phyloP scores from a whole-genome alignment of 805 yeast genomes.

The Starmerella sp. region DNA sequence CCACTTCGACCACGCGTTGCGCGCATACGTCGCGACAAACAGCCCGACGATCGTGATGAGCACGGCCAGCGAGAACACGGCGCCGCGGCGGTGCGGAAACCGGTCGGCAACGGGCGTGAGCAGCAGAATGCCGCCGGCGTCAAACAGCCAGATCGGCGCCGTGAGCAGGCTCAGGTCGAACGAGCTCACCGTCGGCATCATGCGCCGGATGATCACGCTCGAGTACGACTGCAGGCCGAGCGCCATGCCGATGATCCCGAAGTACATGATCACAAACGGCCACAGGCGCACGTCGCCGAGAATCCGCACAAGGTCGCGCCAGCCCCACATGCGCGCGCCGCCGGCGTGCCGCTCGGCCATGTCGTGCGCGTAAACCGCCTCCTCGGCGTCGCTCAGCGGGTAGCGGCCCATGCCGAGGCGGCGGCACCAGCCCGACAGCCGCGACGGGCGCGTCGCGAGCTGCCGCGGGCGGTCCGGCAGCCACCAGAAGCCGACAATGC shows the following conservation, averaged over 20 bases:
- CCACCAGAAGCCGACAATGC: constrained; percentile 68
- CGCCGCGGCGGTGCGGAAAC: constrained; percentile 46
- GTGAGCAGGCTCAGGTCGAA: constrained; percentile 63
- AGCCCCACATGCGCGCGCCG: constrained; percentile 38
- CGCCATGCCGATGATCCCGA: constrained; percentile 86
- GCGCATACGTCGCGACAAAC: constrained; percentile 65
- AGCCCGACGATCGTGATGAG: constrained; percentile 62
- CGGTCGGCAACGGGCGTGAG: constrained; percentile 74
- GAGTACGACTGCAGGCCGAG: constrained; percentile 77
- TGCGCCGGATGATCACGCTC: constrained; percentile 54
- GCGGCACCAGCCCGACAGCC: neutral
- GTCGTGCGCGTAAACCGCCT: constrained; percentile 31
- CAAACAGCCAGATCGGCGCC: constrained; percentile 88
- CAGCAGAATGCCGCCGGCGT: constrained; percentile 60
- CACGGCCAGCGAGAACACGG: constrained; percentile 51
- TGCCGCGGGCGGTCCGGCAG: constrained; percentile 64
- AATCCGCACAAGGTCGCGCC: constrained; percentile 45
- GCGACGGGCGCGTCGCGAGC: constrained; percentile 4
- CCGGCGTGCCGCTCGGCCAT: constrained; percentile 30
- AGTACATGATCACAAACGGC: constrained; percentile 79
- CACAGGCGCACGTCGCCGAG: constrained; percentile 56
- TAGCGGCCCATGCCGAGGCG: constrained; percentile 1
- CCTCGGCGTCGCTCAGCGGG: constrained; percentile 42
- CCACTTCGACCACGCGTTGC: constrained; percentile 61
- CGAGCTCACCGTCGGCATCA: constrained; percentile 50